A percentile compares a stretch with the other conserved stretches of the same genome.
Conservation (phyloP, 805 yeast genomes). For the Lipomyces anomalus region DNA sequence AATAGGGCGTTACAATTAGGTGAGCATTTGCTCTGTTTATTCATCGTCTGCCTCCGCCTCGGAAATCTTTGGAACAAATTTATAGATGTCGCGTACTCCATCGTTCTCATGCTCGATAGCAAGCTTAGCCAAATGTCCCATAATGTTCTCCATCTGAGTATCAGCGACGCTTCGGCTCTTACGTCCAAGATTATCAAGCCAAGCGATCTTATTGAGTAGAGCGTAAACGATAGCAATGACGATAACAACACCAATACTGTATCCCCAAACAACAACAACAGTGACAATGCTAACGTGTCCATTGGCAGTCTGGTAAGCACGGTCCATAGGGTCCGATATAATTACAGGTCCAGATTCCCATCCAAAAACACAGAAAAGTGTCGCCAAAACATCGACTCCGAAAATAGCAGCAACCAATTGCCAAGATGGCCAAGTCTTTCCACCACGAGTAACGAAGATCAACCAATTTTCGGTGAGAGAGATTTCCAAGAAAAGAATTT, state of each 20-base stretch:
- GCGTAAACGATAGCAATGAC: conserved; percentile 92
- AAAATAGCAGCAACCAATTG: conserved; percentile 92
- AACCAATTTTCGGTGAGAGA: conserved; percentile 96
- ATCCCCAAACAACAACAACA: conserved; percentile 86
- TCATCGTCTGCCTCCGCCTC: too few relatives aligned
- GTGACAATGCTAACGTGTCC: conserved; percentile 96
- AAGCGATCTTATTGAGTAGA: conserved; percentile 45
- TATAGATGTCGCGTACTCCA: too few relatives aligned
- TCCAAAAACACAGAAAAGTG: conserved; percentile 88
- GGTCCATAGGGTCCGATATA: conserved; percentile 31
- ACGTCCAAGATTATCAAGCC: conserved; percentile 34
- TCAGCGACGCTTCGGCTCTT: conserved; percentile 31
- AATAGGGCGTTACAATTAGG: too few relatives aligned
- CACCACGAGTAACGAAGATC: conserved; percentile 95
- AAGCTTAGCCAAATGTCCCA: conserved; percentile 35
- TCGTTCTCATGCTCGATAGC: conserved; percentile 37
- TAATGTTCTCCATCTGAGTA: conserved; percentile 35
- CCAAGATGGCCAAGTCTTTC: conserved; percentile 98
- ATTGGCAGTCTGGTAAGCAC: conserved; percentile 53
- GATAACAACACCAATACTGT: conserved; percentile 95
- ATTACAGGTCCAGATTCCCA: conserved; percentile 55
- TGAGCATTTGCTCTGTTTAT: too few relatives aligned
- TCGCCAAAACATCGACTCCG: conserved; percentile 83
- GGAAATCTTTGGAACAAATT: too few relatives aligned
- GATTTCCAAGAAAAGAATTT: conserved; percentile 89